phyloP scores from a whole-genome alignment of 441 rosid genomes.

The Populus hybrid region DNA sequence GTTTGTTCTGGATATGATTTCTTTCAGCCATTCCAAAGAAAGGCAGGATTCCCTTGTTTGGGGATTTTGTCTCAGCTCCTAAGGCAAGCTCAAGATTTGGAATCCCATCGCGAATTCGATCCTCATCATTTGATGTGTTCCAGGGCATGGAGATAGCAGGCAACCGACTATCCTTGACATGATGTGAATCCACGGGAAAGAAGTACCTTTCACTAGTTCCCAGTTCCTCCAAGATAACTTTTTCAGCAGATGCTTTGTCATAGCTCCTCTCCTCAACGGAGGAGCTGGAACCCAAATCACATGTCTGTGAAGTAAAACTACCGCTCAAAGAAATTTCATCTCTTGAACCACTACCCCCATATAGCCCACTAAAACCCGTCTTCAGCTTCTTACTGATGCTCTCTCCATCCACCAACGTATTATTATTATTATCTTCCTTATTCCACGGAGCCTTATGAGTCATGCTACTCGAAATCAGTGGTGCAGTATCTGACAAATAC shows the following conservation, averaged over 20 bases:
- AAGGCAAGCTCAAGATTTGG: slow-evolving; percentile 96
- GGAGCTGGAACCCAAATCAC: slow-evolving; percentile 33
- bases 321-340: slow-evolving; percentile 30
- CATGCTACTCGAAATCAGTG: slow-evolving; percentile 20
- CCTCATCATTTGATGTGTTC: slow-evolving; percentile 30
- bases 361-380: slow-evolving; percentile 34
- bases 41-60: slow-evolving; percentile 50
- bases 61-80: slow-evolving; percentile 62
- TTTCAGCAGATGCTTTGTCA: slow-evolving; percentile 31
- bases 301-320: slow-evolving; percentile 31
- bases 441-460: slow-evolving; percentile 33
- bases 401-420: slow-evolving; percentile 31
- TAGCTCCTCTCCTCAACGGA: slow-evolving; percentile 28
- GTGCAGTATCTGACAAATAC: slow-evolving; percentile 39
- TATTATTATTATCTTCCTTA: slow-evolving; percentile 16
- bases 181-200: slow-evolving; percentile 62
- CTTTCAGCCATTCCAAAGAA: slow-evolving; percentile 44
- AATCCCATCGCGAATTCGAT: slow-evolving; percentile 30
- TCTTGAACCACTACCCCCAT: slow-evolving; percentile 28
- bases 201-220: slow-evolving; percentile 58
- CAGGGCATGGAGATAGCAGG: slow-evolving; percentile 35
- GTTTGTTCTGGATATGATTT: slow-evolving; percentile 32
- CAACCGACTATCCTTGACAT: slow-evolving; percentile 33
- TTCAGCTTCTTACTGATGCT: slow-evolving; percentile 51
- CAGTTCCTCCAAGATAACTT: slow-evolving; percentile 41